Evolutionary conservation across 352 stramenopile species (phyloP).

Genomic region (Phytophthora multivora): DNA sequence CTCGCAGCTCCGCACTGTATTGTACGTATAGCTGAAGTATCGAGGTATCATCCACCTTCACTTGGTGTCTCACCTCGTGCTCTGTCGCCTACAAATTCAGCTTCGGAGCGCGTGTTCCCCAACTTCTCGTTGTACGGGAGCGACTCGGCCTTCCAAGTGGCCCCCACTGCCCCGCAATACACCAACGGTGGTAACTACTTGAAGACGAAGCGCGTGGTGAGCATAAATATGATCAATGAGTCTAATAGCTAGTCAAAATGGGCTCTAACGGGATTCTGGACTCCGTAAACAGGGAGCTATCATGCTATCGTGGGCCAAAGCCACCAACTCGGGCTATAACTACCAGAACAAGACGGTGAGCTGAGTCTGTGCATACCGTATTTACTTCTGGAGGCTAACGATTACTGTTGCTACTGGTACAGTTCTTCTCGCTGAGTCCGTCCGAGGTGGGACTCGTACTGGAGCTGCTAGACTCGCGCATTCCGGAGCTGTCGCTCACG

Average conservation of each 20-base stretch:
- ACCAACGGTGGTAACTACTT: slow-evolving; percentile 66
- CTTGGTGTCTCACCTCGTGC: slow-evolving; percentile 8
- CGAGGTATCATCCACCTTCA: background rate
- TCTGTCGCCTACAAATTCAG: slow-evolving; percentile 26
- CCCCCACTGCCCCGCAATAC: slow-evolving; percentile 73
- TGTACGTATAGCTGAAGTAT: slow-evolving; percentile 25
- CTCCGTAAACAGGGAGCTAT: slow-evolving; percentile 61
- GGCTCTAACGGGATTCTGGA: slow-evolving; percentile 12
- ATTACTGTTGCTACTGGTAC: slow-evolving; percentile 6
- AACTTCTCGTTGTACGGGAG: slow-evolving; percentile 78
- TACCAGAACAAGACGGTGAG: slow-evolving; percentile 84
- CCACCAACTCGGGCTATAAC: slow-evolving; percentile 72
- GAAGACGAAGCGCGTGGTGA: slow-evolving; percentile 81
- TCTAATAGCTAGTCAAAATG: background rate
- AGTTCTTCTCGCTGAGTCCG: slow-evolving; percentile 85
- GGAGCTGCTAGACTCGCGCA: slow-evolving; percentile 72
- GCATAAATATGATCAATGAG: background rate
- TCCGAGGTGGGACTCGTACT: slow-evolving; percentile 80
- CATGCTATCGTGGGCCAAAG: slow-evolving; percentile 84
- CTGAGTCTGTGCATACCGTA: background rate
- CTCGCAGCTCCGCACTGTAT: slow-evolving; percentile 30
- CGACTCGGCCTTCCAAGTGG: slow-evolving; percentile 77
- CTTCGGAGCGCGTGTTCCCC: slow-evolving; percentile 70
- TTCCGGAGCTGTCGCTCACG: slow-evolving; percentile 66
- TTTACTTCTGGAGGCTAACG: slow-evolving; percentile 4